Conservation (phyloP, 305 asterid genomes). For the Solanum hybrid region DNA sequence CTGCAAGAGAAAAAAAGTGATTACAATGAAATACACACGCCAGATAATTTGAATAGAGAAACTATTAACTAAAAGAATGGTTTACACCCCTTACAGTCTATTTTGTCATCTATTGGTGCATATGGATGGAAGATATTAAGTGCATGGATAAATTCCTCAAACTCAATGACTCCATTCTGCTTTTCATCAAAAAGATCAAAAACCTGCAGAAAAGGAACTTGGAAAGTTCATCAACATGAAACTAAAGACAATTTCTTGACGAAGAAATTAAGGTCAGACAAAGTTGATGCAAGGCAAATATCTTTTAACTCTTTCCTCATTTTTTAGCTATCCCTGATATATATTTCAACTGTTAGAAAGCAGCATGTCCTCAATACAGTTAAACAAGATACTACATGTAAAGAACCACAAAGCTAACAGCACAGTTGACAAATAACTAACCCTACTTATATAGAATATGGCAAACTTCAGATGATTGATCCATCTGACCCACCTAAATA, state of each 20-base stretch:
- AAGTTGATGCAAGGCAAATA: background rate
- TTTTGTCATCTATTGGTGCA: constrained; percentile 50
- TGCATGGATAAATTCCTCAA: constrained; percentile 61
- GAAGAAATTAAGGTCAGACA: background rate
- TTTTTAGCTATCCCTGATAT: background rate
- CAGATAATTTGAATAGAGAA: background rate
- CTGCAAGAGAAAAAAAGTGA: constrained; percentile 30
- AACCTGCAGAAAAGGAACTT: constrained; percentile 30
- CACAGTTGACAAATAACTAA: background rate
- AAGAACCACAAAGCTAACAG: background rate
- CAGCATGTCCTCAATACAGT: background rate
- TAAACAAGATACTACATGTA: background rate
- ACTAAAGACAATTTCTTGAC: background rate
- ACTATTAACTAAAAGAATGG: background rate
- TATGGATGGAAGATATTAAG: constrained; percentile 56
- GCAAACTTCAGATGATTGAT: background rate
- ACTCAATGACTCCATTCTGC: constrained; percentile 56
- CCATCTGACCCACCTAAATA: background rate
- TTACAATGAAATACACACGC: background rate
- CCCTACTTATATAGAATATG: background rate
- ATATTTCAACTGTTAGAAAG: background rate
- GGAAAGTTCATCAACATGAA: background rate
- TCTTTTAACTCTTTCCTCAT: background rate
- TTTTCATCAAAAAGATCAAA: constrained; percentile 66
- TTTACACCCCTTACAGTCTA: constrained; percentile 35